Evolutionary conservation across 345 rosid species (phyloP).

Genomic region (Salix exigua): DNA sequence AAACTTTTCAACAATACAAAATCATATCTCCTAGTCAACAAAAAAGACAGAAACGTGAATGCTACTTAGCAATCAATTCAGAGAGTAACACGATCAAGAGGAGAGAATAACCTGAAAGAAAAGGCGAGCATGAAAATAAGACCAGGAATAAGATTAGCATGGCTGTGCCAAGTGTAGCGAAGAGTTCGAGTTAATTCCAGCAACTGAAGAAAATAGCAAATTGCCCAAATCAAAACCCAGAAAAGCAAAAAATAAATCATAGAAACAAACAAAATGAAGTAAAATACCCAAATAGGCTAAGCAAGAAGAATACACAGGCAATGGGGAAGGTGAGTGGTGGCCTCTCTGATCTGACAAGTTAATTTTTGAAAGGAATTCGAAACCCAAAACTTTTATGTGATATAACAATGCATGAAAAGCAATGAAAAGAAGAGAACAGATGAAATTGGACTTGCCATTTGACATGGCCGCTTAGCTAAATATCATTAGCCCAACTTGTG

Average conservation of each 20-base stretch:
- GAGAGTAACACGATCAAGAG: not conserved
- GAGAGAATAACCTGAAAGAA: constrained; percentile 41
- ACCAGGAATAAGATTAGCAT: constrained; percentile 61
- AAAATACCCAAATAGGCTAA: constrained; percentile 52
- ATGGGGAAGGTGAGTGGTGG: constrained; percentile 46
- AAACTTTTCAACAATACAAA: too few species aligned
- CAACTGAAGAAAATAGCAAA: constrained; percentile 19
- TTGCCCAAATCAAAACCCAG: constrained; percentile 10
- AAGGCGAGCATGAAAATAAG: constrained; percentile 54
- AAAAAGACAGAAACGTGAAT: not conserved
- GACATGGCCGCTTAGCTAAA: constrained; percentile 52
- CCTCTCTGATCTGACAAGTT: constrained; percentile 36
- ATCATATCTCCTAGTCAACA: not conserved
- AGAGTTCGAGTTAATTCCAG: constrained; percentile 53
- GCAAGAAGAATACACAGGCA: constrained; percentile 43
- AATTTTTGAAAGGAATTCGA: not conserved
- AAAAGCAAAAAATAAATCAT: not conserved
- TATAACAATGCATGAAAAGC: not conserved
- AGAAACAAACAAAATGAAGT: not conserved
- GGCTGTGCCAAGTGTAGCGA: constrained; percentile 50
- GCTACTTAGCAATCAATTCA: not conserved
- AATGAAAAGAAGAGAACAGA: constrained; percentile 19
- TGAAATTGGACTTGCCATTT: constrained; percentile 45
- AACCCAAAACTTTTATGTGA: not conserved
- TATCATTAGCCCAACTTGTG: constrained; percentile 57